These are phyloP conservation scores for Vitis hybrid DNA, from an alignment of 177 flowering plant genomes.

Conservation along the genomic window DNA sequence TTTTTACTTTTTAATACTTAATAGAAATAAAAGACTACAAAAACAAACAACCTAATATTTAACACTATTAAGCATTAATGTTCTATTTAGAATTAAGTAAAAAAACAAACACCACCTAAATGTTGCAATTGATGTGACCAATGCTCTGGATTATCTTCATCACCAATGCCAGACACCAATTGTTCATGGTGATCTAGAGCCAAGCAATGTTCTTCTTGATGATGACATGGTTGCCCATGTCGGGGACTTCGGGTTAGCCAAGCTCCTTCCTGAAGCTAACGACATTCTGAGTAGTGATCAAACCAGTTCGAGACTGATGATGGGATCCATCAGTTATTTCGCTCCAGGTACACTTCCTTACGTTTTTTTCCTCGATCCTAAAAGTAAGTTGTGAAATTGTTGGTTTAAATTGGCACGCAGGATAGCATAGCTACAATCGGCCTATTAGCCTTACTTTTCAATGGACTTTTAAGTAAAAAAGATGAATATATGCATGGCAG, in stretches of 20 bases:
- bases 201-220: conserved; percentile 24
- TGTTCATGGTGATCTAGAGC: conserved; percentile 16
- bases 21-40: too few relatives aligned
- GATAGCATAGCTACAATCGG: too few relatives aligned
- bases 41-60: too few relatives aligned
- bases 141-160: conserved; percentile 18
- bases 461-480: background rate
- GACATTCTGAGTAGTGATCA: background rate
- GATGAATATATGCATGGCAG: background rate
- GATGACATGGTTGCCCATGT: conserved; percentile 10
- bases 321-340: conserved; percentile 5
- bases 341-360: conserved; percentile 7
- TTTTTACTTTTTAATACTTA: too few relatives aligned
- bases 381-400: background rate
- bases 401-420: background rate
- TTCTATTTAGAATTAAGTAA: too few relatives aligned
- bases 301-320: background rate
- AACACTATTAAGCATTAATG: too few relatives aligned
- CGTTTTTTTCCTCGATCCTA: too few relatives aligned
- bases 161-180: conserved; percentile 15
- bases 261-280: background rate
- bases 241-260: conserved; percentile 21
- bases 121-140: conserved; percentile 19
- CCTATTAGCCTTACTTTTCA: too few relatives aligned
- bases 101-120: background rate